phyloP scores from a whole-genome alignment of 352 stramenopile genomes.

The Phytopythium chamaehyphon region DNA sequence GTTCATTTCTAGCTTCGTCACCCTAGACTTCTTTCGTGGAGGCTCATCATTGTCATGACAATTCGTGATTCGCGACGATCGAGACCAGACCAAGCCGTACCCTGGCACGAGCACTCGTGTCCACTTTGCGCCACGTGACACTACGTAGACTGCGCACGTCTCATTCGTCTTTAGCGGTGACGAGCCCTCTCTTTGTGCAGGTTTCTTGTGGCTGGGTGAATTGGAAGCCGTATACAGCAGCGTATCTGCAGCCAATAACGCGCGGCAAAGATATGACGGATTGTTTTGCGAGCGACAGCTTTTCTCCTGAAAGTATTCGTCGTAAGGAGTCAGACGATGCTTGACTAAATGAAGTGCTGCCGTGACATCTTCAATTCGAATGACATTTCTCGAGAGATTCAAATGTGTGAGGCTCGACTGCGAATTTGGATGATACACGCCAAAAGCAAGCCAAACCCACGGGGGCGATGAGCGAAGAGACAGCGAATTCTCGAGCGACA shows the following conservation, averaged over 20 bases:
- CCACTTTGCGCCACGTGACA: conserved; percentile 14
- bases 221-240: conserved; percentile 3
- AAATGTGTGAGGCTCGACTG: conserved; percentile 15
- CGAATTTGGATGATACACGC: conserved; percentile 18
- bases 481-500: conserved; percentile 28
- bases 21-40: neutral
- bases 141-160: conserved; percentile 15
- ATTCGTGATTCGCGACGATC: conserved; percentile 9
- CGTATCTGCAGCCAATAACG: conserved; percentile 4
- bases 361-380: conserved; percentile 24
- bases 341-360: conserved; percentile 7
- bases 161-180: conserved; percentile 5
- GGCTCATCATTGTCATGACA: neutral
- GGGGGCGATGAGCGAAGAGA: conserved; percentile 14
- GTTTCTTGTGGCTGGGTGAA: neutral
- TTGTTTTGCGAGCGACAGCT: neutral
- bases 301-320: neutral
- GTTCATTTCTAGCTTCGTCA: conserved; percentile 32
- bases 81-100: conserved; percentile 29
- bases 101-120: conserved; percentile 27
- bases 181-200: neutral
- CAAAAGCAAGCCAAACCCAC: conserved; percentile 40
- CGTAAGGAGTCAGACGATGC: neutral
- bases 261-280: neutral
- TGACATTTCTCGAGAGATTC: conserved; percentile 36